phyloP scores from a whole-genome alignment of 2,329 filamentous ascomycete genomes.

The Colletotrichum navitas region DNA sequence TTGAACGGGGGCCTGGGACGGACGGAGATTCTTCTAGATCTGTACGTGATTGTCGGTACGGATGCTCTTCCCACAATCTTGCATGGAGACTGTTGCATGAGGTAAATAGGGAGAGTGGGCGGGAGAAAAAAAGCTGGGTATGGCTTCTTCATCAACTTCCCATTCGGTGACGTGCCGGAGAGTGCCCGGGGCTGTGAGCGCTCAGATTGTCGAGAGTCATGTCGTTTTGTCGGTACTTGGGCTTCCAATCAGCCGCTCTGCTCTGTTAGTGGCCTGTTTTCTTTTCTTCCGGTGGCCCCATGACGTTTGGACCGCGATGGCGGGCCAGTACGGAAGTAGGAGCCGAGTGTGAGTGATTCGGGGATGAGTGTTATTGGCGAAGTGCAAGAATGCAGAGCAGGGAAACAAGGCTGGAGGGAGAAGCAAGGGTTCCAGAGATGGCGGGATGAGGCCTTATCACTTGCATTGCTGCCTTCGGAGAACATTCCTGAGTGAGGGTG shows the following conservation, averaged over 20 bases:
- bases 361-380: not conserved
- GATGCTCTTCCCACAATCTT: not conserved
- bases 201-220: not conserved
- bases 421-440: not conserved
- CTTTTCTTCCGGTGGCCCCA: not conserved
- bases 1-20: slow-evolving; percentile 21
- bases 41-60: slow-evolving; percentile 38
- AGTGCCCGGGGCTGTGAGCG: not conserved
- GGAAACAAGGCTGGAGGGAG: not conserved
- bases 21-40: slow-evolving; percentile 38
- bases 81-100: slow-evolving; percentile 22
- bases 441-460: slow-evolving; percentile 2
- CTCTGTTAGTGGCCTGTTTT: not conserved
- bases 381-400: not conserved
- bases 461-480: slow-evolving; percentile 3
- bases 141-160: not conserved
- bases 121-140: not conserved
- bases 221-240: not conserved
- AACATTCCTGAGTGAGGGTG: not conserved
- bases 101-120: slow-evolving; percentile 1
- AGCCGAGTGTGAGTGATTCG: not conserved
- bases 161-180: not conserved
- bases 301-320: not conserved
- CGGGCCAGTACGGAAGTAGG: not conserved
- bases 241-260: not conserved